These are phyloP conservation scores for Xylaria curta DNA, from an alignment of 495 filamentous ascomycete species.

Conservation along the genomic window DNA sequence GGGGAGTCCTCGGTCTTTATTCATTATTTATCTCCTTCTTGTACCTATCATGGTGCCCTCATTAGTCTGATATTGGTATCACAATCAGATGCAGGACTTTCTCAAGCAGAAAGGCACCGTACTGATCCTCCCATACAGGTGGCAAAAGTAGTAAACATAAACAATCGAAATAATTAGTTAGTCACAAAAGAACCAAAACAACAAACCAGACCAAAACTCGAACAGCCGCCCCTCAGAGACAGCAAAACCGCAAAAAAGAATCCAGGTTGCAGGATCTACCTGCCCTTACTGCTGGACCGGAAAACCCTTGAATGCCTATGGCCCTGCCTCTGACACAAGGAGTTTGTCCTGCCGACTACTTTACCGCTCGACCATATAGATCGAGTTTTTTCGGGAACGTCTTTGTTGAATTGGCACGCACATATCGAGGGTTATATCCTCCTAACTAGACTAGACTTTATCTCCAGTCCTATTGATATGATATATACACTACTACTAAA, in stretches of 20 bases:
- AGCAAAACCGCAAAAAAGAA: neutral
- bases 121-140: neutral
- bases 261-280: neutral
- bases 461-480: neutral
- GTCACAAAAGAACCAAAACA: neutral
- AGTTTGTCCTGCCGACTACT: conserved; percentile 3
- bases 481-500: neutral
- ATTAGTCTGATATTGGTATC: neutral
- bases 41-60: neutral
- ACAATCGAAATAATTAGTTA: neutral
- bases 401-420: neutral
- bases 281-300: neutral
- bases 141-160: neutral
- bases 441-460: no score
- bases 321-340: conserved; percentile 4
- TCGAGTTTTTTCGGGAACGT: neutral
- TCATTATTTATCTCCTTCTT: neutral
- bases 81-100: neutral
- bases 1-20: neutral
- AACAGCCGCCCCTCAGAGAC: neutral
- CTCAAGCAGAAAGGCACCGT: neutral
- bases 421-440: neutral
- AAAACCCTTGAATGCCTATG: conserved; percentile 2
- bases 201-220: neutral
- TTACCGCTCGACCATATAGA: conserved; percentile 4